A percentile compares a stretch with the other conserved stretches of the same genome.
phyloP scores from a whole-genome alignment of 805 yeast species.

The Ogataea pini region DNA sequence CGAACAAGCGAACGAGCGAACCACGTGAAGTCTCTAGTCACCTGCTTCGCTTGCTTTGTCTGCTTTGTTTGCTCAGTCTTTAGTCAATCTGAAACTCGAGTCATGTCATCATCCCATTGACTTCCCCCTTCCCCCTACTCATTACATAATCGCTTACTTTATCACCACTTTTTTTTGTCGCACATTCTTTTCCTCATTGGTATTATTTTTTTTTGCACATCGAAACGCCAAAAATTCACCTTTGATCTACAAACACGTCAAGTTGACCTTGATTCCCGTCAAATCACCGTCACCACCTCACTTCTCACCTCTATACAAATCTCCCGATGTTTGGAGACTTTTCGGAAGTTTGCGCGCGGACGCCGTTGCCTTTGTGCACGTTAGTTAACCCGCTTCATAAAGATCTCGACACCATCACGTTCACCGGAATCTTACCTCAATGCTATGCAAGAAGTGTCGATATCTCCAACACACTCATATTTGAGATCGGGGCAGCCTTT shows the following conservation, averaged over 20 bases:
- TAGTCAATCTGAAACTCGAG: too few relatives aligned
- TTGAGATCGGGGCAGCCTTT: slow-evolving; percentile 85
- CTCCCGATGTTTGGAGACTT: slow-evolving; percentile 70
- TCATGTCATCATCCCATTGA: too few relatives aligned
- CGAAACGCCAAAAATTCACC: slow-evolving; percentile 1
- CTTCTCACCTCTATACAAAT: too few relatives aligned
- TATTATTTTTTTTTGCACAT: slow-evolving; percentile 1
- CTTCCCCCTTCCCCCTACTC: too few relatives aligned
- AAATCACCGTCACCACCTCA: too few relatives aligned
- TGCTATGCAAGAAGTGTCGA: slow-evolving; percentile 89
- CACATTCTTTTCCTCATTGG: not conserved
- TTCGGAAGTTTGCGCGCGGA: slow-evolving; percentile 57
- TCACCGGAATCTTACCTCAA: slow-evolving; percentile 65
- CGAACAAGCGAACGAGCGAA: not conserved
- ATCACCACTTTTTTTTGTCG: not conserved
- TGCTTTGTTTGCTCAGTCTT: too few relatives aligned
- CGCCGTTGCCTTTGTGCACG: slow-evolving; percentile 80
- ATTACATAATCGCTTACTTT: not conserved
- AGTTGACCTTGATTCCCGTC: too few relatives aligned
- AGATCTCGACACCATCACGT: slow-evolving; percentile 31
- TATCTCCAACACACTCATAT: slow-evolving; percentile 87
- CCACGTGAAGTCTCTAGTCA: too few relatives aligned
- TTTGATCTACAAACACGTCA: too few relatives aligned
- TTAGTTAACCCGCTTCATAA: slow-evolving; percentile 55
- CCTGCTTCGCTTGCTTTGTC: too few relatives aligned